Conservation (phyloP, 306 rosid species). For the Acacia confusa region DNA sequence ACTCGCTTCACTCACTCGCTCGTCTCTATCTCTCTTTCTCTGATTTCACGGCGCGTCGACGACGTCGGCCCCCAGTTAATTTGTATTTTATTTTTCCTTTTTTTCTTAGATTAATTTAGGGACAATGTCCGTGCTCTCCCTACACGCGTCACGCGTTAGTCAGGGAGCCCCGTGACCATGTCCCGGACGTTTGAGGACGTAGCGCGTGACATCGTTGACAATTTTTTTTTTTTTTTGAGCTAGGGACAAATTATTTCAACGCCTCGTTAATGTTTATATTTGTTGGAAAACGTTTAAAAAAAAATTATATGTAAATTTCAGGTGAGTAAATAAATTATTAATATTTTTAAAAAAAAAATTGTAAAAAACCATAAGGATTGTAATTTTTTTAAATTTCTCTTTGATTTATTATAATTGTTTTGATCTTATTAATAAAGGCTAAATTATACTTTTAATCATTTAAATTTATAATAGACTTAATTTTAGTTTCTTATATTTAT, state of each 20-base stretch:
- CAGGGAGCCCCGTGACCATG: not conserved
- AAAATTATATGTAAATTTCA: not conserved
- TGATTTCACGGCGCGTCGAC: constrained; percentile 45
- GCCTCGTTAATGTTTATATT: no score
- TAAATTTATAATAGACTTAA: no score
- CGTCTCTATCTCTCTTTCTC: constrained; percentile 16
- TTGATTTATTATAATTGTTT: no score
- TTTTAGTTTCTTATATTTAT: no score
- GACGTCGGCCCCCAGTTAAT: not conserved
- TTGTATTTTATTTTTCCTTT: not conserved
- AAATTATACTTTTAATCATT: no score
- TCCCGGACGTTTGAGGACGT: constrained; percentile 16
- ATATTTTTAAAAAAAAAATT: no score
- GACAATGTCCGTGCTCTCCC: not conserved
- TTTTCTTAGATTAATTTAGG: not conserved
- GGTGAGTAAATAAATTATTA: not conserved
- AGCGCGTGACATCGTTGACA: constrained; percentile 38
- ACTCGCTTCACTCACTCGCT: constrained; percentile 58
- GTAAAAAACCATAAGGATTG: no score
- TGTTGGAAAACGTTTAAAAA: no score
- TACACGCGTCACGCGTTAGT: constrained; percentile 45
- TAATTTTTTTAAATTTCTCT: no score
- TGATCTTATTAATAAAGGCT: no score
- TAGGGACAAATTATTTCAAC: no score
- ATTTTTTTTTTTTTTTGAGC: not conserved